Base-by-base conservation (phyloP, 208 protist species). In the Novymonas esmeraldas region DNA sequence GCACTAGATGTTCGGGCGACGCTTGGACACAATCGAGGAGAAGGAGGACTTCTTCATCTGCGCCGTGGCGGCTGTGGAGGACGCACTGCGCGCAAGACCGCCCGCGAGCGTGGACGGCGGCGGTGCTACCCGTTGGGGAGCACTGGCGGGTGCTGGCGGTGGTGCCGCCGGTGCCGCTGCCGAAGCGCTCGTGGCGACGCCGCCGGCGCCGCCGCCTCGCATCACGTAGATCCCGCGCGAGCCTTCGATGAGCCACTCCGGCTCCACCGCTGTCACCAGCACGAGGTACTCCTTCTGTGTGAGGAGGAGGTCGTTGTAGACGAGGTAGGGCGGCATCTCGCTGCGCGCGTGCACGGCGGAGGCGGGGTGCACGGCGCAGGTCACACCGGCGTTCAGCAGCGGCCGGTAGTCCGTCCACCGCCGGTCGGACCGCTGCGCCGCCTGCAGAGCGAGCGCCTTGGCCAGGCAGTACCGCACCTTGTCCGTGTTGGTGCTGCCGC, bases 221-320 rank as follows among this genome's bases (percentile, higher is more conserved):
- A 80, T 65, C 45, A 58, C 70, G 44, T 94, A 96, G 20, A 97
- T 76, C 5, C 84, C 90, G 31, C 64, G 81, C n/a, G 73, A 79
- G 20, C 74, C 73, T 60, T 95, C 88, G 29, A 95, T 89, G 5
- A 99, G 77, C 99, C 99, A 99, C 28, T 94, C 69, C 16, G 94
- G 90, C 55, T 99, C 98, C 44, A 99, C 97, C 6, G 92, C 90
- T 2, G 98, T 99, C 13, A 99, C 97, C 59, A 84, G 80, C 69
- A 82, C 77, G 76, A 99, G 97, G 81, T 99, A 99, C 83, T 99
- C 98, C 76, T 98, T 98, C 9, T 85, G 88, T 13, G 92, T 72
- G 55, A 98, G 80, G 1, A 99, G 82, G 0, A 99, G 89, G 70
- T 99, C 99, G 62, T 99, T 97, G 85, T 99, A 99, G 10, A 99